Percentiles rank a stretch among this genome's conserved stretches.
phyloP scores from a whole-genome alignment of 805 yeast genomes.

The Pichia pseudocactophila region DNA sequence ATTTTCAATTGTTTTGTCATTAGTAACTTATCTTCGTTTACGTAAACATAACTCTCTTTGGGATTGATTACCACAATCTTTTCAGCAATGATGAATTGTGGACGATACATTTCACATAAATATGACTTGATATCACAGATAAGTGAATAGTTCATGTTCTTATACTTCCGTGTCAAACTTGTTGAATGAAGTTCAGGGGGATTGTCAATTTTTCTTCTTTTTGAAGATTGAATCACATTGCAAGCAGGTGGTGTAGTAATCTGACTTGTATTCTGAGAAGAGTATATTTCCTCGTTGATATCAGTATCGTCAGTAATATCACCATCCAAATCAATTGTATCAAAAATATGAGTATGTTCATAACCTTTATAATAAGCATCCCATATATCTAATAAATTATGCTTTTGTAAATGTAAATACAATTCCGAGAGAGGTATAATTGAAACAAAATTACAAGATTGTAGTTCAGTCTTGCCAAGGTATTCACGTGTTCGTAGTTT shows the following conservation, averaged over 20 bases:
- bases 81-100: constrained; percentile 2
- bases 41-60: constrained; percentile 1
- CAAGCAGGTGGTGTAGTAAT: too few relatives aligned
- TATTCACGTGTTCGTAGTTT: background rate
- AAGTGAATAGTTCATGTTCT: background rate
- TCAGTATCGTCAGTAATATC: background rate
- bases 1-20: constrained; percentile 3
- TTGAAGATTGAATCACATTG: background rate
- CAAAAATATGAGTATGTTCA: background rate
- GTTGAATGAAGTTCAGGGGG: too few relatives aligned
- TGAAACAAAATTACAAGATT: background rate
- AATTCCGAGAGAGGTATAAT: background rate
- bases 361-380: background rate
- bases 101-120: background rate
- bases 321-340: background rate
- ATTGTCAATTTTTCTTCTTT: background rate
- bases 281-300: background rate
- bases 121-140: background rate
- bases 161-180: too few relatives aligned
- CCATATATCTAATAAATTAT: background rate
- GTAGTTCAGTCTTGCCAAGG: background rate
- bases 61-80: background rate
- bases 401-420: background rate
- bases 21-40: background rate
- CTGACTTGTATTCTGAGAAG: too few relatives aligned